phyloP scores from a whole-genome alignment of 23 red algal genomes.

The Cyanidium caldarium region DNA sequence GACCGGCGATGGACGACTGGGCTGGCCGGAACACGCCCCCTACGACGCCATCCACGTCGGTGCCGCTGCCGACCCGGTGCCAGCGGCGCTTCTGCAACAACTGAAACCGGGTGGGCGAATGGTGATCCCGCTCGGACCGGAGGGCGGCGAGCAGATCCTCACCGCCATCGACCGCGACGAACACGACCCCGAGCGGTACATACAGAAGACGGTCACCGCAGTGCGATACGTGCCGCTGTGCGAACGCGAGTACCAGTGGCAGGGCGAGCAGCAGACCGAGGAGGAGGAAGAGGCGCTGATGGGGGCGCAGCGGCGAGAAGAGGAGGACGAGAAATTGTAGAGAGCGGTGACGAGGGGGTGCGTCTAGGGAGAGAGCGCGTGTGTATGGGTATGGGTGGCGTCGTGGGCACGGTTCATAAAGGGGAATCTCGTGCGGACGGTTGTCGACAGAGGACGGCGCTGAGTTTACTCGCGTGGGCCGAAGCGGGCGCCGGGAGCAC shows the following conservation, averaged over 20 bases:
- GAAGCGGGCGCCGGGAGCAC: too few relatives aligned
- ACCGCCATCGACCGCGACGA: conserved; percentile 34
- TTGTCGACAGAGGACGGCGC: too few relatives aligned
- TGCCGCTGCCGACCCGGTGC: conserved; percentile 40
- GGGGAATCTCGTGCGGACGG: too few relatives aligned
- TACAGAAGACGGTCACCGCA: conserved; percentile 16
- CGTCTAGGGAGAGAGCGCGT: too few relatives aligned
- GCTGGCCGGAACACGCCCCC: conserved; percentile 13
- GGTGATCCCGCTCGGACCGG: conserved; percentile 50
- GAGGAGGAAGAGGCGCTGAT: neutral
- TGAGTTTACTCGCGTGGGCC: too few relatives aligned
- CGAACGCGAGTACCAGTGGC: conserved; percentile 25
- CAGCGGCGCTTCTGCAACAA: conserved; percentile 41
- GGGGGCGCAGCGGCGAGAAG: too few relatives aligned
- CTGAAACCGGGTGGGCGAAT: conserved; percentile 48
- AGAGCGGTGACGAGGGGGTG: too few relatives aligned
- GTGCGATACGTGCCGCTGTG: conserved; percentile 88
- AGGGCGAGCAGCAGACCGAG: neutral
- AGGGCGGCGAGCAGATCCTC: conserved; percentile 30
- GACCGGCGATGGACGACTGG: conserved; percentile 7
- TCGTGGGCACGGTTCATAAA: too few relatives aligned
- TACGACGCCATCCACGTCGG: conserved; percentile 80
- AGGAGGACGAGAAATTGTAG: too few relatives aligned
- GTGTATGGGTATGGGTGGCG: too few relatives aligned
- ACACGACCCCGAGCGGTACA: neutral